phyloP scores from a whole-genome alignment of 257 asterid species.

The Solanum chiquidenum region DNA sequence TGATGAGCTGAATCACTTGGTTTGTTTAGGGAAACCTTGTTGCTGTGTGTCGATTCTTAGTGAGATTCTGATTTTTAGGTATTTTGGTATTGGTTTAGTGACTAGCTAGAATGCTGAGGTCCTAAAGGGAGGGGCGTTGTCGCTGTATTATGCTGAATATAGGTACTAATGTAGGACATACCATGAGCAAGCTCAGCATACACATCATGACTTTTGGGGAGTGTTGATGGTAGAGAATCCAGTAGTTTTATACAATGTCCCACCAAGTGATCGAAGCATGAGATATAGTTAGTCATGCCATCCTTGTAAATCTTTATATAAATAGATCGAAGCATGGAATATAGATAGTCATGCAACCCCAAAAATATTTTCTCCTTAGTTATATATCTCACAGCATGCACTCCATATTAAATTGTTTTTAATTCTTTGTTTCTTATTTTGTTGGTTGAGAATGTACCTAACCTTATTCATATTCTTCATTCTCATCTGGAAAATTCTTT shows the following conservation, averaged over 20 bases:
- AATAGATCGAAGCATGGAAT: neutral
- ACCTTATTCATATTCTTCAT: neutral
- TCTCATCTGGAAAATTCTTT: neutral
- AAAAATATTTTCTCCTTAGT: neutral
- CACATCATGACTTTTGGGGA: neutral
- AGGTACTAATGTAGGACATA: neutral
- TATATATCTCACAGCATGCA: neutral
- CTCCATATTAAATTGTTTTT: neutral
- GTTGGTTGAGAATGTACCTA: neutral
- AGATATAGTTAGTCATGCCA: neutral
- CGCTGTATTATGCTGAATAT: neutral
- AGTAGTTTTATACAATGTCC: neutral
- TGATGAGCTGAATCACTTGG: neutral
- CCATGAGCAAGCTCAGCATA: neutral
- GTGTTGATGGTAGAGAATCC: neutral
- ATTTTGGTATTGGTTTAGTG: neutral
- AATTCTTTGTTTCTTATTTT: neutral
- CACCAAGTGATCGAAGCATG: neutral
- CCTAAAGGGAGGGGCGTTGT: neutral
- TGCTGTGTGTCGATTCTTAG: neutral
- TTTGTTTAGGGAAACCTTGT: neutral
- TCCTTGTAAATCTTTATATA: neutral
- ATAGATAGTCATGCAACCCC: neutral
- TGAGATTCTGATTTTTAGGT: neutral
- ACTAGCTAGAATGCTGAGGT: neutral